These are phyloP conservation scores for Linaria vulgaris DNA, from an alignment of 257 asterid species.

Conservation along the genomic window DNA sequence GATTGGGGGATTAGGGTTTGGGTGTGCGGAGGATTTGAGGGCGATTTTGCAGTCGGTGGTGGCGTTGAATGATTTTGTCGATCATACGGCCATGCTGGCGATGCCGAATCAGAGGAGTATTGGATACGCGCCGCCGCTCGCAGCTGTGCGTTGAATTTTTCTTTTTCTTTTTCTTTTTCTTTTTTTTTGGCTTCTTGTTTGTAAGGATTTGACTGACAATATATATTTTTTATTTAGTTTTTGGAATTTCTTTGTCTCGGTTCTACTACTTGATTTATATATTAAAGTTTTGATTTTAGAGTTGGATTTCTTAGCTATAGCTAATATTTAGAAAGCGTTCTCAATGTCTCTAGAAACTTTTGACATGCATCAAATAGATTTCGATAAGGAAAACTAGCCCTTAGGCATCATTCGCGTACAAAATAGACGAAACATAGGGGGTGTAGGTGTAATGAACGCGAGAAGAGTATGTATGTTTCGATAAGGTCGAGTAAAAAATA, in stretches of 20 bases:
- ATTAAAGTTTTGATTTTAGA: too few species aligned
- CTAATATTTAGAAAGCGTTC: too few species aligned
- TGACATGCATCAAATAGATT: too few species aligned
- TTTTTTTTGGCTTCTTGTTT: not conserved
- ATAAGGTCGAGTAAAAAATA: too few species aligned
- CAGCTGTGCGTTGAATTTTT: slow-evolving; percentile 58
- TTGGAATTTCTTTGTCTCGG: not conserved
- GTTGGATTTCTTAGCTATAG: too few species aligned
- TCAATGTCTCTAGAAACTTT: too few species aligned
- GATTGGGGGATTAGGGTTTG: slow-evolving; percentile 55
- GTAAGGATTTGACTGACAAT: slow-evolving; percentile 25
- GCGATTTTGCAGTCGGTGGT: slow-evolving; percentile 65
- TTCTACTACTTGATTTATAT: not conserved
- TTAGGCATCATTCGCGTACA: too few species aligned
- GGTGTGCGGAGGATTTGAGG: slow-evolving; percentile 73
- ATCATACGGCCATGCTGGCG: slow-evolving; percentile 99
- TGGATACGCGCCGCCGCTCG: slow-evolving; percentile 52
- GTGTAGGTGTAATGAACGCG: too few species aligned
- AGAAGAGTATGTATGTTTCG: too few species aligned
- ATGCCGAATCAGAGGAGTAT: slow-evolving; percentile 87
- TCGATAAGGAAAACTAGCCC: too few species aligned
- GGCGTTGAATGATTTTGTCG: slow-evolving; percentile 86
- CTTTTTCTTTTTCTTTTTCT: not conserved
- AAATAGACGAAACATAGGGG: too few species aligned
- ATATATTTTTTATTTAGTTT: slow-evolving; percentile 24